phyloP scores from a whole-genome alignment of 179 eudicot species.

The Amaranthus tricolor region DNA sequence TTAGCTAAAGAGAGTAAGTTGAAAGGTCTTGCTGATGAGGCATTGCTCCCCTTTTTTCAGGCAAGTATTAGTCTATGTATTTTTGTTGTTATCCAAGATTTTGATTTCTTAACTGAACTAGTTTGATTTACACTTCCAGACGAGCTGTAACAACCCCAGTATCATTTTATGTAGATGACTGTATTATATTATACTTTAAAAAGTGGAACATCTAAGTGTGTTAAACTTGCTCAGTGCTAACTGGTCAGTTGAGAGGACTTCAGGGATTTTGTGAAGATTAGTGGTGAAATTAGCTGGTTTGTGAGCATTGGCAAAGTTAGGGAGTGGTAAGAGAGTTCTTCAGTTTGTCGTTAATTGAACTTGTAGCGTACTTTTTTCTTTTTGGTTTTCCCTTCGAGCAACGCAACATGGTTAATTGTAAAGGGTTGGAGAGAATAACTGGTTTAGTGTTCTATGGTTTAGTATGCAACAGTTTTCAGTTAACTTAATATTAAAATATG shows the following conservation, averaged over 20 bases:
- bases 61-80: constrained; percentile 32
- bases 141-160: background rate
- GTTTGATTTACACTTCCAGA: background rate
- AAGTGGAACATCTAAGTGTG: background rate
- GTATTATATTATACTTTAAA: background rate
- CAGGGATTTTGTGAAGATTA: background rate
- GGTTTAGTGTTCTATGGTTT: background rate
- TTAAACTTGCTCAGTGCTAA: background rate
- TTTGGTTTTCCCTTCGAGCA: background rate
- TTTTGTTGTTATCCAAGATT: background rate
- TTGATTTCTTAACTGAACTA: background rate
- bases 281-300: background rate
- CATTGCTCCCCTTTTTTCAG: constrained; percentile 94
- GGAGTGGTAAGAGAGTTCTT: background rate
- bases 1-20: constrained; percentile 31
- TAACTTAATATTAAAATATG: background rate
- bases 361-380: background rate
- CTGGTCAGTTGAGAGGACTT: background rate
- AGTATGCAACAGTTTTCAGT: background rate
- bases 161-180: background rate
- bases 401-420: too few species aligned
- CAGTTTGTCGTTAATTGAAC: background rate
- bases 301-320: background rate
- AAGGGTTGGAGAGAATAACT: background rate
- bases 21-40: constrained; percentile 57